These are phyloP conservation scores for Arthromyces matolae DNA, from an alignment of 768 basidiomycete species.

Conservation along the genomic window DNA sequence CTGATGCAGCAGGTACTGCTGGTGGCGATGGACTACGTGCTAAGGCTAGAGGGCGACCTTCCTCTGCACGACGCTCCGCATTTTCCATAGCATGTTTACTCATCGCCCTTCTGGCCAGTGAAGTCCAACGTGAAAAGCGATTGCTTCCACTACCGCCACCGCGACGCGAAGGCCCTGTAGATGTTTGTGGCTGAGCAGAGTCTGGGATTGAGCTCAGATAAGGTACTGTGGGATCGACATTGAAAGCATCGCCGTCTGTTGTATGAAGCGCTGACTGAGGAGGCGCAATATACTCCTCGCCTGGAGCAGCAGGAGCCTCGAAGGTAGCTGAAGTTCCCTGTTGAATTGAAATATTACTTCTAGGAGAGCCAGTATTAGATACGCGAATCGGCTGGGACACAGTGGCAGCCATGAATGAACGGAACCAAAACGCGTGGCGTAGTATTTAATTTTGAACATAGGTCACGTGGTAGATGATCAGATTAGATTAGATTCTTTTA, in stretches of 20 bases:
- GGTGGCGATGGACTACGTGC: conserved; percentile 1
- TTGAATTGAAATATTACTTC: conserved; percentile 1
- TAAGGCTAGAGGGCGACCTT: background rate
- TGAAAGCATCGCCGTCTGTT: conserved; percentile 10
- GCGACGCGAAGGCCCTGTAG: background rate
- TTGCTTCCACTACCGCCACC: background rate
- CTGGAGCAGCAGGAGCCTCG: conserved; percentile 1
- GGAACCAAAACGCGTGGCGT: background rate
- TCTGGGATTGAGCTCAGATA: conserved; percentile 8
- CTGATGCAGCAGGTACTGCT: background rate
- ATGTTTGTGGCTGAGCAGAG: background rate
- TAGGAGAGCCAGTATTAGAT: conserved; percentile 3
- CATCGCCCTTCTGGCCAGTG: conserved; percentile 14
- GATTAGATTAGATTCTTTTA: no score
- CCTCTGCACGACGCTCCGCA: conserved; percentile 1
- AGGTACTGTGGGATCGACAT: conserved; percentile 11
- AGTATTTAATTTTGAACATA: background rate
- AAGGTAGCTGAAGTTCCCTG: background rate
- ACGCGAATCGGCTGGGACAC: background rate
- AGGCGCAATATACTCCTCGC: background rate
- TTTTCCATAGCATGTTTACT: background rate
- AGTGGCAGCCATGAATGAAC: background rate
- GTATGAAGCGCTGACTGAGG: conserved; percentile 7
- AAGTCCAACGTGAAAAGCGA: conserved; percentile 8
- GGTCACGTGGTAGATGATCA: no score